Conservation (phyloP, 1,139 yeast genomes). For the Hemisphaericaspora subhashii region DNA sequence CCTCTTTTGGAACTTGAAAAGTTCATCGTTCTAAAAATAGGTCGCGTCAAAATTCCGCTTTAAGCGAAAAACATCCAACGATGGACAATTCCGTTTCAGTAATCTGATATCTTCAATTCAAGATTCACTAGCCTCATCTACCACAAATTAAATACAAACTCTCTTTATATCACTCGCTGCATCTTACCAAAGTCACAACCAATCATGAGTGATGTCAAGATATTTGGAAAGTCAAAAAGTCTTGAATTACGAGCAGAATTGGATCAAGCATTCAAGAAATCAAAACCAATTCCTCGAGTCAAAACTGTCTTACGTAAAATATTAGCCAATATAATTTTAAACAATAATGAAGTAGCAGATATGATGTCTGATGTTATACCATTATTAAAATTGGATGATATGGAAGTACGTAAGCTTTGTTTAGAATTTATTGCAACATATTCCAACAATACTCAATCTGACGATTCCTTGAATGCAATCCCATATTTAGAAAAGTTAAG, state of each 20-base stretch:
- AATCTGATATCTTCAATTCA: too few species aligned
- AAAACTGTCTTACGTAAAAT: constrained; percentile 71
- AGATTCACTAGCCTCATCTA: too few species aligned
- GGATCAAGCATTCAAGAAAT: constrained; percentile 54
- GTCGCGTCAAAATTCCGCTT: too few species aligned
- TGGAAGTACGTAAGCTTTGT: constrained; percentile 72
- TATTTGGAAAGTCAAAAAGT: constrained; percentile 46
- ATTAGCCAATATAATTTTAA: constrained; percentile 80
- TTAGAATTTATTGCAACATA: constrained; percentile 61
- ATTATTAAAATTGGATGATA: constrained; percentile 62
- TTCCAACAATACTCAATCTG: constrained; percentile 54
- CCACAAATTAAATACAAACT: too few species aligned
- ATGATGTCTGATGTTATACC: constrained; percentile 67
- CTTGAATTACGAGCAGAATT: constrained; percentile 58
- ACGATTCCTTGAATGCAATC: constrained; percentile 57
- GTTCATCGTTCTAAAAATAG: too few species aligned
- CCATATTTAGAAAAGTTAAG: constrained; percentile 56
- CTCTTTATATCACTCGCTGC: too few species aligned
- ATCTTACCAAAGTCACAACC: too few species aligned
- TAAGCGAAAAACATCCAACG: too few species aligned
- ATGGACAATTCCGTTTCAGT: too few species aligned
- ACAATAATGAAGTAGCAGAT: constrained; percentile 71
- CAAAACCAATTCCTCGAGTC: constrained; percentile 47
- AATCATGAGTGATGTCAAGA: constrained; percentile 44
- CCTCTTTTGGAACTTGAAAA: too few species aligned